Evolutionary conservation across 2,329 filamentous ascomycete genomes (phyloP).

Genomic region (Chrysoporthe cubensis): DNA sequence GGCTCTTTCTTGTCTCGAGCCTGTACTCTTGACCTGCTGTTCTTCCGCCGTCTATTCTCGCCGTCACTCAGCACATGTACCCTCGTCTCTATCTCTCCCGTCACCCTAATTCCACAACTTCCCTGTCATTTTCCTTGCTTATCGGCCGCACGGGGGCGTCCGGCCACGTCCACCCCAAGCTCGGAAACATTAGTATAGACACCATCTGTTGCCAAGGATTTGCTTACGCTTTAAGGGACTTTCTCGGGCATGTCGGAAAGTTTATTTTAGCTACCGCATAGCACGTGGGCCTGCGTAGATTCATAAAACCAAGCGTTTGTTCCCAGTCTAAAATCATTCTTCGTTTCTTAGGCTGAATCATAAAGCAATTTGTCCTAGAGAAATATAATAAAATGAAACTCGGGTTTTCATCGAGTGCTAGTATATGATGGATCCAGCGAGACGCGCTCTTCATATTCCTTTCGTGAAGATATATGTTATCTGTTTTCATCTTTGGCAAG

Average conservation of each 20-base stretch:
- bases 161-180: no score
- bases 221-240: background rate
- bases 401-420: background rate
- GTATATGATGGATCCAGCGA: background rate
- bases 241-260: background rate
- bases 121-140: no score
- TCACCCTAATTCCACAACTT: no score
- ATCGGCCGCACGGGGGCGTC: no score
- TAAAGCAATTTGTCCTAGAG: background rate
- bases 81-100: no score
- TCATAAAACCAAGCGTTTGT: background rate
- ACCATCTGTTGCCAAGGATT: background rate
- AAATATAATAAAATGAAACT: background rate
- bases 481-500: background rate
- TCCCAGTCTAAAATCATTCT: background rate
- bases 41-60: no score
- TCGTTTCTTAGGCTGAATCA: background rate
- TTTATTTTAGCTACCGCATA: background rate
- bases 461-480: background rate
- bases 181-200: background rate
- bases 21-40: no score
- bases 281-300: background rate
- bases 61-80: no score
- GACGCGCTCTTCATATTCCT: background rate
- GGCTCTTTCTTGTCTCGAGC: no score